A percentile compares a stretch with the other conserved stretches of the same genome.
Conservation (phyloP, 176 grass and related monocot genomes). For the Phoenix roebelenii region DNA sequence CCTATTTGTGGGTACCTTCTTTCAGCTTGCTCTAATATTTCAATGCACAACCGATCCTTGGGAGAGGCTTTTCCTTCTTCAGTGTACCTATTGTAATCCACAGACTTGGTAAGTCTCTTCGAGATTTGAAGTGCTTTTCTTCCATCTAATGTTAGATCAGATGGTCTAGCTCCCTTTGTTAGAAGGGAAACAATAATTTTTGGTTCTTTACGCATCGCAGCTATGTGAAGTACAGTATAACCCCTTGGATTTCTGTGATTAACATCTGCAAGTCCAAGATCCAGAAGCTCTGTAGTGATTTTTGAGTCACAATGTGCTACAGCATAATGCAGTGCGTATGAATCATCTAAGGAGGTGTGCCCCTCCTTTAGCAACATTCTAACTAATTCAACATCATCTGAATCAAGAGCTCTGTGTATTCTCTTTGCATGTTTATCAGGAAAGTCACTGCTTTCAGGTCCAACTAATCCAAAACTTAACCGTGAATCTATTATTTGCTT, state of each 20-base stretch:
- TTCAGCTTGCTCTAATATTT: slow-evolving; percentile 76
- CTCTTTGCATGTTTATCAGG: slow-evolving; percentile 60
- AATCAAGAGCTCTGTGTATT: slow-evolving; percentile 68
- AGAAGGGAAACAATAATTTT: slow-evolving; percentile 89
- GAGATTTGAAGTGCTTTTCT: slow-evolving; percentile 82
- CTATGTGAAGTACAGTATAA: slow-evolving; percentile 82
- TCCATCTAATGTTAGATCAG: slow-evolving; percentile 54
- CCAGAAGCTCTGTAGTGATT: slow-evolving; percentile 77
- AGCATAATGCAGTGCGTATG: slow-evolving; percentile 88
- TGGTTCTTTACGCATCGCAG: slow-evolving; percentile 72
- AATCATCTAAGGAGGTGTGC: slow-evolving; percentile 68
- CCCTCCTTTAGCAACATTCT: slow-evolving; percentile 81
- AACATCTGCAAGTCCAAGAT: slow-evolving; percentile 74
- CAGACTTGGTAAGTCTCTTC: slow-evolving; percentile 48
- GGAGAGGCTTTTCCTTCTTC: slow-evolving; percentile 50
- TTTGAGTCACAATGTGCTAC: slow-evolving; percentile 84
- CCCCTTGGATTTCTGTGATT: slow-evolving; percentile 68
- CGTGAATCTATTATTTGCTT: slow-evolving; percentile 52
- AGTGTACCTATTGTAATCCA: slow-evolving; percentile 33
- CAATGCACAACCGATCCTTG: slow-evolving; percentile 57
- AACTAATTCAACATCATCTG: slow-evolving; percentile 83
- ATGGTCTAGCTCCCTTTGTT: slow-evolving; percentile 73
- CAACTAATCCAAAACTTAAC: slow-evolving; percentile 34
- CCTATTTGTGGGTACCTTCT: slow-evolving; percentile 50
- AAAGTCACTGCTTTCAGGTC: slow-evolving; percentile 29